phyloP scores from a whole-genome alignment of 257 asterid species.

The Ballota nigra region DNA sequence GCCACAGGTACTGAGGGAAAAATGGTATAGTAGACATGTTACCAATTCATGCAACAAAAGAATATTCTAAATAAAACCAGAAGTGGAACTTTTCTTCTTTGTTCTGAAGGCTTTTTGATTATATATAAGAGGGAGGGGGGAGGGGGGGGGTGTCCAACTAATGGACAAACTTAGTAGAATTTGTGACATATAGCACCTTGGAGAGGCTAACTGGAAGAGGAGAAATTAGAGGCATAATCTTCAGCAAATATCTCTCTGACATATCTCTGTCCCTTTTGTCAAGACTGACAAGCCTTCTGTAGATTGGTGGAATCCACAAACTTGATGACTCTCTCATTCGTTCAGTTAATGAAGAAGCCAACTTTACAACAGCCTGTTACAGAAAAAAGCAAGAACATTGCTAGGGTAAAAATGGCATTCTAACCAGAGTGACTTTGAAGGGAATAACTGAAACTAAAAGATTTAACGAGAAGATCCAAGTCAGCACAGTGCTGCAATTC shows the following conservation, averaged over 20 bases:
- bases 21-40: background rate
- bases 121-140: too few relatives aligned
- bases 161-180: background rate
- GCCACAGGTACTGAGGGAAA: constrained; percentile 12
- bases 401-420: constrained; percentile 14
- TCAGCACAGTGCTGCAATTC: background rate
- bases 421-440: constrained; percentile 3
- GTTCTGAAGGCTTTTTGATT: background rate
- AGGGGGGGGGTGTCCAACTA: background rate
- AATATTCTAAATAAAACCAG: background rate
- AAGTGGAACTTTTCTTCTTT: background rate
- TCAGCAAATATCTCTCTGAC: constrained; percentile 75
- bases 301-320: constrained; percentile 72
- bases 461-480: background rate
- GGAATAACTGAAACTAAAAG: background rate
- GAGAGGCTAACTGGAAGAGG: constrained; percentile 61
- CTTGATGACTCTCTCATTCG: constrained; percentile 58
- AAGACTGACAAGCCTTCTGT: constrained; percentile 72
- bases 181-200: constrained; percentile 44
- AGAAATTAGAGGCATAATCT: constrained; percentile 48
- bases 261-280: constrained; percentile 81
- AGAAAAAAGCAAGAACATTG: constrained; percentile 12
- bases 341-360: constrained; percentile 45
- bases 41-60: constrained; percentile 19
- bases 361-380: constrained; percentile 69